Percentiles rank a stretch among this genome's conserved stretches.
Conservation (phyloP, 1,284 basidiomycete species). For the Vanrija humicola region DNA sequence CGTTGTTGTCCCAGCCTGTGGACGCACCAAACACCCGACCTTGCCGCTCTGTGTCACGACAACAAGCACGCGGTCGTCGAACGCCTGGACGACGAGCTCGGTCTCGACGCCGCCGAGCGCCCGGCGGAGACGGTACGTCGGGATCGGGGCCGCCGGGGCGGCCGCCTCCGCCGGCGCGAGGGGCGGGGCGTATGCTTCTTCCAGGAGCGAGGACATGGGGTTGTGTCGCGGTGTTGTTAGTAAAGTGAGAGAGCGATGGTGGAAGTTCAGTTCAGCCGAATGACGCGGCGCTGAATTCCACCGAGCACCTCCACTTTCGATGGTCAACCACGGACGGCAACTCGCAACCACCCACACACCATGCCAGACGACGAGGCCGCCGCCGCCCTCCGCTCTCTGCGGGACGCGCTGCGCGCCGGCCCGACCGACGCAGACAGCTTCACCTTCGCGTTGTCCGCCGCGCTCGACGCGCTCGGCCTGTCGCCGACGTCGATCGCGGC, state of each 20-base stretch:
- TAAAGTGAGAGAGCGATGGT: background rate
- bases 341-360: background rate
- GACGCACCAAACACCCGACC: constrained; percentile 81
- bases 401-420: constrained; percentile 29
- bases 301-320: background rate
- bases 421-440: constrained; percentile 26
- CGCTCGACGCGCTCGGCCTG: constrained; percentile 7
- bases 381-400: constrained; percentile 21
- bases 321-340: no score
- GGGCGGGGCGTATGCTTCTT: constrained; percentile 24
- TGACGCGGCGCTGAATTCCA: background rate
- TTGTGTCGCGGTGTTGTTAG: background rate
- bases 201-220: constrained; percentile 32
- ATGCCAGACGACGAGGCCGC: constrained; percentile 7
- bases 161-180: constrained; percentile 1
- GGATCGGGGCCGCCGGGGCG: constrained; percentile 26
- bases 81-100: constrained; percentile 71
- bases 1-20: no score
- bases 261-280: background rate
- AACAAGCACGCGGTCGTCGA: constrained; percentile 71
- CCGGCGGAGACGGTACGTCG: constrained; percentile 51
- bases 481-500: background rate
- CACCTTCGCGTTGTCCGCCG: constrained; percentile 4
- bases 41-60: constrained; percentile 79
- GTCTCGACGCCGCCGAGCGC: constrained; percentile 60